A percentile compares a stretch with the other conserved stretches of the same genome.
phyloP scores from a whole-genome alignment of 305 asterid genomes.

The Ruellia speciosa region DNA sequence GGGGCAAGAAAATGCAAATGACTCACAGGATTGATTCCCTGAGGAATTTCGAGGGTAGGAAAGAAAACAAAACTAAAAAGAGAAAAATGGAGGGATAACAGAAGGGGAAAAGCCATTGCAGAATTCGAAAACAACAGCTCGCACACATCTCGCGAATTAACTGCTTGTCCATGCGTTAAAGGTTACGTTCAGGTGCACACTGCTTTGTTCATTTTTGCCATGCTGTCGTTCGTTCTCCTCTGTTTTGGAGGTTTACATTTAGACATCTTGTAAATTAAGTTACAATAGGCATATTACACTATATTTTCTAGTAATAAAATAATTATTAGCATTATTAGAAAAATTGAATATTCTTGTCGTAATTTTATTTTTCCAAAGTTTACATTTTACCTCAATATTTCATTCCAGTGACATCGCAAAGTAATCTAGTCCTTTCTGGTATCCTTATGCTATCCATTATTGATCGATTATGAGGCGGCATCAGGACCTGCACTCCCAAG shows the following conservation, averaged over 20 bases:
- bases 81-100: slow-evolving; percentile 13
- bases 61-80: neutral
- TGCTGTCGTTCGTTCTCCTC: too few species aligned
- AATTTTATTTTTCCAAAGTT: too few species aligned
- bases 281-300: too few species aligned
- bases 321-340: too few species aligned
- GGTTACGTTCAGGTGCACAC: too few species aligned
- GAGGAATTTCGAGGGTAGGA: slow-evolving; percentile 19
- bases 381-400: too few species aligned
- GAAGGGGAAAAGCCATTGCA: slow-evolving; percentile 10
- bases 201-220: too few species aligned
- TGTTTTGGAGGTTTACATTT: too few species aligned
- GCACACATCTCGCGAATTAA: slow-evolving; percentile 11
- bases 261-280: too few species aligned
- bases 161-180: slow-evolving; percentile 26
- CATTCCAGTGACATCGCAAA: neutral
- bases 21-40: slow-evolving; percentile 35
- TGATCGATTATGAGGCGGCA: neutral
- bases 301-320: too few species aligned
- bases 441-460: neutral
- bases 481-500: neutral
- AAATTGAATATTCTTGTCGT: too few species aligned
- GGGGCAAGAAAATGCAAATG: neutral
- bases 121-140: neutral
- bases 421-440: neutral